phyloP scores from a whole-genome alignment of 768 basidiomycete genomes.

The Kondoa malvinella region DNA sequence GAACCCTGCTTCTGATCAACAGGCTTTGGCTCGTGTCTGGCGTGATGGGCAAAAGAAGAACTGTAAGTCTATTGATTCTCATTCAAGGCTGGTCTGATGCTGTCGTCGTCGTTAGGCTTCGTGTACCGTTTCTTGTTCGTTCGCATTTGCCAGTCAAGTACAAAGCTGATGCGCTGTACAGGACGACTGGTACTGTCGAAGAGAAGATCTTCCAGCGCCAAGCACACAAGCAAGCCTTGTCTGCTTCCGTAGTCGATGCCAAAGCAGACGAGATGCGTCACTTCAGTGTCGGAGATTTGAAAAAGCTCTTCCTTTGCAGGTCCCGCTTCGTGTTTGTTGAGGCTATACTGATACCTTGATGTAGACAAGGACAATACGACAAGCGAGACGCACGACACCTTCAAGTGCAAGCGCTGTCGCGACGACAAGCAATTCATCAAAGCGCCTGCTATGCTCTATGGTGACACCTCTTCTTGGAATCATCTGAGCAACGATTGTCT shows the following conservation, averaged over 20 bases:
- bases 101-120: conserved; percentile 47
- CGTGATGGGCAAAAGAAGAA: conserved; percentile 99
- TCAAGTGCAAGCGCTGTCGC: conserved; percentile 85
- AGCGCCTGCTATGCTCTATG: conserved; percentile 71
- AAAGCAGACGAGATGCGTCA: conserved; percentile 90
- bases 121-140: conserved; percentile 77
- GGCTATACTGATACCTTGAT: neutral
- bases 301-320: conserved; percentile 61
- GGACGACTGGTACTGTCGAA: conserved; percentile 61
- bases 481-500: conserved; percentile 82
- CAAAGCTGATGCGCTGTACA: neutral
- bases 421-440: conserved; percentile 69
- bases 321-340: conserved; percentile 27
- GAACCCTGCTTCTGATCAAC: conserved; percentile 97
- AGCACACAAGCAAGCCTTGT: conserved; percentile 85
- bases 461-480: conserved; percentile 99
- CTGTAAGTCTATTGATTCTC: conserved; percentile 41
- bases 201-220: conserved; percentile 99
- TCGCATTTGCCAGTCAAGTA: conserved; percentile 31
- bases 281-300: conserved; percentile 72
- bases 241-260: conserved; percentile 94
- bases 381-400: conserved; percentile 93
- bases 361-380: conserved; percentile 32
- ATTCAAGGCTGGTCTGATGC: neutral
- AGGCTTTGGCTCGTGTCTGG: conserved; percentile 96